Evolutionary conservation across 2,329 filamentous ascomycete species (phyloP).

Genomic region (Hypocrella siamensis): DNA sequence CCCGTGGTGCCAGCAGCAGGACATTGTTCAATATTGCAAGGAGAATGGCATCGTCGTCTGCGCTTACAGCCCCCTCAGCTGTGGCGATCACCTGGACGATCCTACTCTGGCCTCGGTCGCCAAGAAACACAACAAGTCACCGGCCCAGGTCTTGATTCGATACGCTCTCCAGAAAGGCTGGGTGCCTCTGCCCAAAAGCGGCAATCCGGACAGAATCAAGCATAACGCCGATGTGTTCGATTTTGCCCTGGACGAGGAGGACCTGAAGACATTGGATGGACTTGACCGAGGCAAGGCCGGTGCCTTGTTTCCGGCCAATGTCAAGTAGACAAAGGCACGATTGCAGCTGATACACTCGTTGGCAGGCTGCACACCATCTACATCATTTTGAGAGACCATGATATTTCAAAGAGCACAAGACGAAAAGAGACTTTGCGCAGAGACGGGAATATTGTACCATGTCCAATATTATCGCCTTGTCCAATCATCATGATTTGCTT

Average conservation of each 20-base stretch:
- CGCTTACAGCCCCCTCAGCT: conserved; percentile 22
- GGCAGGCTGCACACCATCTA: too few relatives aligned
- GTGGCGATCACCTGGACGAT: conserved; percentile 28
- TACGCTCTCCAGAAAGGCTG: conserved; percentile 57
- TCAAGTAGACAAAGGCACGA: conserved; percentile 3
- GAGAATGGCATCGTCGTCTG: conserved; percentile 52
- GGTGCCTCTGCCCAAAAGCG: conserved; percentile 54
- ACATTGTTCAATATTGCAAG: conserved; percentile 43
- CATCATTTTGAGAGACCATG: too few relatives aligned
- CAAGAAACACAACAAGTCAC: conserved; percentile 40
- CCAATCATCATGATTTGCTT: conserved; percentile 5
- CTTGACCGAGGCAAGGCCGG: conserved; percentile 13
- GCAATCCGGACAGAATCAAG: conserved; percentile 39
- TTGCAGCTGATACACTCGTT: neutral
- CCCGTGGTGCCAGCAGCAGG: conserved; percentile 47
- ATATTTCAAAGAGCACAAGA: neutral
- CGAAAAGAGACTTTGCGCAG: neutral
- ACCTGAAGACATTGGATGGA: conserved; percentile 30
- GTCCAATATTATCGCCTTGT: neutral
- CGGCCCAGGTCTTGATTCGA: conserved; percentile 51
- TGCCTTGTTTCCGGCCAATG: conserved; percentile 16
- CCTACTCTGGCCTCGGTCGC: conserved; percentile 38
- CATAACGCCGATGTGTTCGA: conserved; percentile 45
- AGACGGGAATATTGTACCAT: neutral
- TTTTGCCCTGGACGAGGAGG: conserved; percentile 39